Evolutionary conservation across 441 rosid genomes (phyloP).

Genomic region (Bruguiera hainesii): DNA sequence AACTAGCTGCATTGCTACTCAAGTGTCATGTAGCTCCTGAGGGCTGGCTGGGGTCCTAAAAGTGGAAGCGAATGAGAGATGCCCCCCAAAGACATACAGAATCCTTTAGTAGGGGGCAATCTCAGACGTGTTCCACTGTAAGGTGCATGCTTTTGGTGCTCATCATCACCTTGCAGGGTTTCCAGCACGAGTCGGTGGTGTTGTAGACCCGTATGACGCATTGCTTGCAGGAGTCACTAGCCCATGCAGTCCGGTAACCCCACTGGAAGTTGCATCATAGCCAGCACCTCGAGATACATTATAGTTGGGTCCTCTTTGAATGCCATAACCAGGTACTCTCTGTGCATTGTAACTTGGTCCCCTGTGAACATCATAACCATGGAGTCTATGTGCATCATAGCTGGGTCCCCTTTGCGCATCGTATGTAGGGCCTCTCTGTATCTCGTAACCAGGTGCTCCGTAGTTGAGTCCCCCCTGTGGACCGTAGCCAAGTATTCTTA

Average conservation of each 20-base stretch:
- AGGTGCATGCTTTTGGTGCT: slow-evolving; percentile 8
- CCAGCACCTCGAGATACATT: slow-evolving; percentile 29
- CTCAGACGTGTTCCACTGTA: not conserved
- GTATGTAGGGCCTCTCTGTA: slow-evolving; percentile 35
- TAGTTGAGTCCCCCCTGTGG: slow-evolving; percentile 27
- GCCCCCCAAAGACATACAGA: not conserved
- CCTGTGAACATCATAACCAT: slow-evolving; percentile 35
- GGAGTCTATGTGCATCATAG: slow-evolving; percentile 30
- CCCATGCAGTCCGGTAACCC: slow-evolving; percentile 31
- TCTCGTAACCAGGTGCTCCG: slow-evolving; percentile 33
- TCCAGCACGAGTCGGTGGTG: slow-evolving; percentile 51
- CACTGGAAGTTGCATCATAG: slow-evolving; percentile 40
- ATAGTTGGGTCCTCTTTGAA: slow-evolving; percentile 28
- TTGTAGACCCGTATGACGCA: slow-evolving; percentile 48
- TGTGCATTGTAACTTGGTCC: slow-evolving; percentile 38
- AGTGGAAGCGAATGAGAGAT: not conserved
- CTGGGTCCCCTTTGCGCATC: slow-evolving; percentile 27
- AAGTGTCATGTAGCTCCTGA: not conserved
- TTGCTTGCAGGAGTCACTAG: slow-evolving; percentile 43
- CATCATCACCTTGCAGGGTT: slow-evolving; percentile 62
- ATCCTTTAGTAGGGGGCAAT: not conserved
- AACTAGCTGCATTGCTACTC: not conserved
- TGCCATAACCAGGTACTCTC: slow-evolving; percentile 38
- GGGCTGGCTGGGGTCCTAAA: not conserved
- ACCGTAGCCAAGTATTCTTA: slow-evolving; percentile 24